A percentile compares a stretch with the other conserved stretches of the same genome.
Conservation (phyloP, 1,284 basidiomycete genomes). For the Sanguinoderma infundibulare region DNA sequence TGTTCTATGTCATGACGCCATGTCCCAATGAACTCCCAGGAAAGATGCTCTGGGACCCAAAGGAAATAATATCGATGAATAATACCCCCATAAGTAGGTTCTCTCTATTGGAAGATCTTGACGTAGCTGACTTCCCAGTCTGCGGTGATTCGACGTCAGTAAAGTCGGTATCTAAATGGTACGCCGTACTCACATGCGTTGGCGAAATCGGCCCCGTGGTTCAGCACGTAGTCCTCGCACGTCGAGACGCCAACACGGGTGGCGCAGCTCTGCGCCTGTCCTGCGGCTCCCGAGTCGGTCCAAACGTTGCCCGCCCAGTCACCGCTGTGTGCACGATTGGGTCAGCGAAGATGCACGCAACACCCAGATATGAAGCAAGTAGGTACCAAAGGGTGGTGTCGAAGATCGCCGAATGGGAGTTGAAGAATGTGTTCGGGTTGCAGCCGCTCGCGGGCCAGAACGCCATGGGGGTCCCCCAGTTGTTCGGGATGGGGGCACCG, state of each 20-base stretch:
- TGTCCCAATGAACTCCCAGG: not conserved
- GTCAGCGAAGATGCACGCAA: not conserved
- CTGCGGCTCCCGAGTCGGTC: conserved; percentile 69
- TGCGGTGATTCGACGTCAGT: conserved; percentile 33
- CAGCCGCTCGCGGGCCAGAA: conserved; percentile 75
- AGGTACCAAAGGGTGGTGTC: conserved; percentile 81
- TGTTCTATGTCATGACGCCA: conserved; percentile 1
- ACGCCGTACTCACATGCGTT: conserved; percentile 74
- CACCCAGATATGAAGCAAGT: conserved; percentile 20
- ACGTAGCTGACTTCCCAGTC: conserved; percentile 81
- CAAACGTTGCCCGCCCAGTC: conserved; percentile 88
- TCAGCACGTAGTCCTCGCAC: conserved; percentile 77
- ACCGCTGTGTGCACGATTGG: conserved; percentile 54
- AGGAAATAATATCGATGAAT: not conserved
- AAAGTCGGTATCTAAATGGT: not conserved
- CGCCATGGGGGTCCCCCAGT: conserved; percentile 79
- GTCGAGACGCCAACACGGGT: conserved; percentile 78
- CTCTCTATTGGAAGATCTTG: conserved; percentile 58
- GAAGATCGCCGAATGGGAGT: conserved; percentile 76
- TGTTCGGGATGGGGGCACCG: conserved; percentile 67
- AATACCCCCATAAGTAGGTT: not conserved
- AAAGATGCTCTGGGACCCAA: not conserved
- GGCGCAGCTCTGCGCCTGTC: conserved; percentile 82
- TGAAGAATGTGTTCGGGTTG: conserved; percentile 77
- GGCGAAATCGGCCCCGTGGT: conserved; percentile 68